Evolutionary conservation across 129 eudicot genomes (phyloP), one percentile per base, ranked within the genome.

Genomic region (Lonicera japonica): DNA sequence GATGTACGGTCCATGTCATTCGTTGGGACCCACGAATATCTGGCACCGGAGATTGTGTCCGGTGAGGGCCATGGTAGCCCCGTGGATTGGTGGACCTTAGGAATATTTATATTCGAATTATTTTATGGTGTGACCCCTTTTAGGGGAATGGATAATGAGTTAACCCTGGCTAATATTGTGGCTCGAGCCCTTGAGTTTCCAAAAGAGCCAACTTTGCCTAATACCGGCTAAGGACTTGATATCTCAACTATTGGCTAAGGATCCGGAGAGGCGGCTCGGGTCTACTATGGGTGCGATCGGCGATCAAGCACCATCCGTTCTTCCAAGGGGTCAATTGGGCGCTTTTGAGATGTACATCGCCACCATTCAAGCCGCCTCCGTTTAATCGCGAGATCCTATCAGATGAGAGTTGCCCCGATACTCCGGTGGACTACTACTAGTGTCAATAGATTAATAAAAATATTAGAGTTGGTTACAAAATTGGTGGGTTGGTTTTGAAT

Each of bases 31-130:
- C 97, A 90, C 70, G 95, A 90, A 75, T 86, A 90, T 69, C 55
- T 90, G 39, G 97, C 97, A 1, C 97, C 97, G 15, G 97, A 90
- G 74, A 84, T 90, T 11, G 94, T 90, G 41, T 90, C 95, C 0
- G 90, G 95, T 3, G 97, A 86, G 67, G 97, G 97, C 0, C 97
- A 90, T 47, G 95, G 97, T 6, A 90, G 95, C 45, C 86, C 95
- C n/a, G 97, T 90, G 22, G 97, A 90, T 56, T 90, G 97, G 95
- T 90, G 97, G 97, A 90, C 95, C 0, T 21, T 90, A 36, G 97
- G 97, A 45, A 76, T 90, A 22, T 90, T 90, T 64, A 73, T 90
- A 0, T 91, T 79, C 60, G 97, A 90, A 71, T 22, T 90, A 52
- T 86, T 90, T 75, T 83, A 90, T 55, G 95, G 97, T 0, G 86